Base-by-base conservation (phyloP, 106 monocot genomes). In the Amphibolis antarctica region DNA sequence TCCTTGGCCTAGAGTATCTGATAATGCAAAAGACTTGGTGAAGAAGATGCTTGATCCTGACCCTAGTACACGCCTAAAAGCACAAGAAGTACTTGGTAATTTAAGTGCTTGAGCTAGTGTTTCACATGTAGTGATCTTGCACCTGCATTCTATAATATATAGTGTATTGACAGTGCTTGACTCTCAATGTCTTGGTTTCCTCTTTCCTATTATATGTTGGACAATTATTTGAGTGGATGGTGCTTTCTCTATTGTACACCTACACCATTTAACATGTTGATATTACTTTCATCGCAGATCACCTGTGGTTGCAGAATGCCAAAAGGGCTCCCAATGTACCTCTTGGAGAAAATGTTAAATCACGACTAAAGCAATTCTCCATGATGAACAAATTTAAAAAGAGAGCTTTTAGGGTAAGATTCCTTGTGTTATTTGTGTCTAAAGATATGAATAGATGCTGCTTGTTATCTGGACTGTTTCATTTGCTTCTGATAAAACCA, bases 1-100 rank as follows among this genome's bases (percentile, higher is more conserved):
- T 66, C 73, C 73, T 23, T 73, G 73, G 73, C 73, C 73, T 17
- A 73, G 57, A 59, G 66, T 73, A 19, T 73, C 73, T 42, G 73
- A 73, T 23, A 73, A 66, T 51, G 73, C 73, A 23, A 73, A 73
- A 26, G 73, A 73, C 22, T 66, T 73, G 47, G 73, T 73, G 18
- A 46, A 58, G 23, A 45, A 48, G 25, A 73, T 73, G 73, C 42
- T 66, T 58, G 64, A 73, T 20, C 73, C 73, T 46, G 73, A 73
- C 59, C 73, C 73, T 42, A 57, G 28, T 22, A 45, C 25, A 42
- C 56, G 73, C 36, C 26, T 73, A 47, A 66, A 55, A 48, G 73
- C 73, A 25, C 73, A 73, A 30, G 48, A 66, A 66, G 73, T 73
- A 10, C 20, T 73, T 30, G 73, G 73, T 73, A 60, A 31, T 45